phyloP scores from a whole-genome alignment of 2,329 filamentous ascomycete species.

The Fusarium continuum region DNA sequence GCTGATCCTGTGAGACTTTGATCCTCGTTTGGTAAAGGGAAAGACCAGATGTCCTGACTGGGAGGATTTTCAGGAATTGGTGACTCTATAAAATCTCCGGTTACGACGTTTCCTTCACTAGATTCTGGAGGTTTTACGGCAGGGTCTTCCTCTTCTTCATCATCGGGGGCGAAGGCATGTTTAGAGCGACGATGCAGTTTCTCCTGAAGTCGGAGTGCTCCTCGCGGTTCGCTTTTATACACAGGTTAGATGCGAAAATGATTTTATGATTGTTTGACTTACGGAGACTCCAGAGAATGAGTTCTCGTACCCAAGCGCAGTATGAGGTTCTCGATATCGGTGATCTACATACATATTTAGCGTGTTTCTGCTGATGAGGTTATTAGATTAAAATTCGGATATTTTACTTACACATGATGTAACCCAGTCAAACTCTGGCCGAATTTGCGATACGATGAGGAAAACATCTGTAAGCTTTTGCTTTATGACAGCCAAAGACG shows the following conservation, averaged over 20 bases:
- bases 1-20: neutral
- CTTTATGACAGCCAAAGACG: constrained; percentile 10
- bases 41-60: constrained; percentile 10
- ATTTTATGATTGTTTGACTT: neutral
- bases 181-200: constrained; percentile 36
- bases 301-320: constrained; percentile 4
- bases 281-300: neutral
- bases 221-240: neutral
- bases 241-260: neutral
- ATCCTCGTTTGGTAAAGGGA: neutral
- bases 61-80: neutral
- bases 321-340: constrained; percentile 22
- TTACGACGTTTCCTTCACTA: neutral
- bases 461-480: constrained; percentile 21
- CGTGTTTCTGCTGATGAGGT: accelerated
- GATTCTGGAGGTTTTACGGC: neutral
- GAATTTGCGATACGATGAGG: neutral
- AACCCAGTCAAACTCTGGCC: constrained; percentile 4
- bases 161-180: constrained; percentile 23
- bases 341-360: neutral
- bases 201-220: neutral
- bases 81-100: accelerated
- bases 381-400: too few species aligned
- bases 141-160: constrained; percentile 25
- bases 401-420: constrained; percentile 18